A percentile compares a stretch with the other conserved stretches of the same genome.
Conservation (phyloP, 2,329 filamentous ascomycete genomes). For the Colletotrichum lupini region DNA sequence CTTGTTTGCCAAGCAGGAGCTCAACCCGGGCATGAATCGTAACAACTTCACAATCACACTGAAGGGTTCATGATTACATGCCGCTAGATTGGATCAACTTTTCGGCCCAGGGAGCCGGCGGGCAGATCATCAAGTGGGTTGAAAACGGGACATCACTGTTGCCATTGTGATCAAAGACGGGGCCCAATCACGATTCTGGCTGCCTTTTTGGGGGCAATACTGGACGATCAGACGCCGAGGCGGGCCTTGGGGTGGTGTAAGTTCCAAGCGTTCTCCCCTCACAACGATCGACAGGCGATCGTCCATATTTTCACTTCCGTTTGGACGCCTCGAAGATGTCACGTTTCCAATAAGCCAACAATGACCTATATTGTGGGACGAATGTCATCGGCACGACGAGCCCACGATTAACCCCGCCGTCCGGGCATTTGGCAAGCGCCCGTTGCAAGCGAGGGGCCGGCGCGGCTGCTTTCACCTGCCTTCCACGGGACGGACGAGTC, state of each 20-base stretch:
- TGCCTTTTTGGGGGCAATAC: constrained; percentile 3
- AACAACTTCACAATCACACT: constrained; percentile 94
- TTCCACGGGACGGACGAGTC: neutral
- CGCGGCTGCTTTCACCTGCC: neutral
- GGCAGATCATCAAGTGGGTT: neutral
- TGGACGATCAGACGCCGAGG: constrained; percentile 2
- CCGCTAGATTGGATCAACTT: neutral
- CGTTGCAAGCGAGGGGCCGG: neutral
- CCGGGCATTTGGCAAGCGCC: neutral
- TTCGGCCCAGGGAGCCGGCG: neutral
- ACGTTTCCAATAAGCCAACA: constrained; percentile 1
- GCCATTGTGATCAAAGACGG: neutral
- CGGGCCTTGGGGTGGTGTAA: neutral
- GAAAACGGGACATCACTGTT: neutral
- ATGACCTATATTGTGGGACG: neutral
- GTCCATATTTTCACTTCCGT: constrained; percentile 7
- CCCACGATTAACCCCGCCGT: neutral
- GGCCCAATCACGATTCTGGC: neutral
- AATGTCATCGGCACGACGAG: neutral
- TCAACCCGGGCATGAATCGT: constrained; percentile 78
- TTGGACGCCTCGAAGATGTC: neutral
- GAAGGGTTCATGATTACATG: constrained; percentile 46
- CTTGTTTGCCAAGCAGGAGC: constrained; percentile 76
- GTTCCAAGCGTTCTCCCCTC: neutral
- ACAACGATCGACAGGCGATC: constrained; percentile 28